Evolutionary conservation across 306 rosid species (phyloP), one percentile per base, ranked within the genome.

Genomic region (Dicorynia guianensis): DNA sequence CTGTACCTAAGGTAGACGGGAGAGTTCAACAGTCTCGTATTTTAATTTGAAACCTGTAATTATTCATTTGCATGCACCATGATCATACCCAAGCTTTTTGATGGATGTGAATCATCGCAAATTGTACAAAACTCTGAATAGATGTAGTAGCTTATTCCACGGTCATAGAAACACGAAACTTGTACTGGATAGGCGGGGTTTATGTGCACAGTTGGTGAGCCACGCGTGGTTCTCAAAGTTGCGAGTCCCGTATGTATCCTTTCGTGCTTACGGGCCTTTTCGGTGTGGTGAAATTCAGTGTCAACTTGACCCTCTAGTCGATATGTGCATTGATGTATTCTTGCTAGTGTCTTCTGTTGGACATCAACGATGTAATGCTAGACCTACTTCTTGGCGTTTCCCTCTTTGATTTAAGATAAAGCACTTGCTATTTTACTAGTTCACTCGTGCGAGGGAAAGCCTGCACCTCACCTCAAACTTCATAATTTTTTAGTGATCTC

Each of bases 51-150:
- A 82, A 77, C 79, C 69, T 90, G 99, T 92, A 92, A 90, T 81
- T 95, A 95, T 81, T 86, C 92, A 83, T 84, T 87, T 87, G 89
- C 94, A 77, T 79, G 90, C 85, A 79, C 83, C 87, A 80, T 72
- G 87, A 55, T 84, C 93, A 80, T 82, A 62, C 79, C 79, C 74
- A 19, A 62, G 53, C 64, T 75, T 71, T 47, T 69, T 70, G 44
- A 46, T 86, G 89, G 90, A 81, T 87, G 88, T 87, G 81, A 84
- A 85, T 81, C 30, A 84, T 62, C 81, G 82, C 80, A 67, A 87
- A 72, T 73, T 90, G 92, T 85, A 88, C 91, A 90, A 87, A 87
- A 65, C 78, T 46, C 57, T 52, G 64, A 77, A 79, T 74, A 76
- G 79, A 78, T 69, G 72, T 72, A 71, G 82, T 15, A 44, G 44